A percentile compares a stretch with the other conserved stretches of the same genome.
Evolutionary conservation across 345 rosid genomes (phyloP).

Genomic region (Gossypium mustelinum): DNA sequence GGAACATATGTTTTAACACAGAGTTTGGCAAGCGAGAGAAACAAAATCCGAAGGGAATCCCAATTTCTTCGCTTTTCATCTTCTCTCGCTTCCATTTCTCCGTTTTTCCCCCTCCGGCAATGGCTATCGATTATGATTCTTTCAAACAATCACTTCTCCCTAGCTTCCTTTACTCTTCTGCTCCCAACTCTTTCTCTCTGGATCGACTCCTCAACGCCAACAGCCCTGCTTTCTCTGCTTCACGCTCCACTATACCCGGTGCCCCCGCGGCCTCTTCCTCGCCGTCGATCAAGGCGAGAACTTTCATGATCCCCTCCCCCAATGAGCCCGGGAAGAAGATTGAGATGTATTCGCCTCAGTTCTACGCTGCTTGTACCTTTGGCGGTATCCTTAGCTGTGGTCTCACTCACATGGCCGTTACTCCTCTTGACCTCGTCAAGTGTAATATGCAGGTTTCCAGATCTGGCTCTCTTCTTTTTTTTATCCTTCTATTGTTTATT

Average conservation of each 20-base stretch:
- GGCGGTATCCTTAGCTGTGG: conserved; percentile 94
- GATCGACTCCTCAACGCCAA: conserved; percentile 28
- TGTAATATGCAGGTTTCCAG: conserved; percentile 91
- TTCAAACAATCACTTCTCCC: conserved; percentile 54
- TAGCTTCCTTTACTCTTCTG: conserved; percentile 47
- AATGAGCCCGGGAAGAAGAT: conserved; percentile 66
- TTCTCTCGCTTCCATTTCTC: background rate
- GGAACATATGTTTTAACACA: conserved; percentile 15
- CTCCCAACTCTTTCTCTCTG: conserved; percentile 22
- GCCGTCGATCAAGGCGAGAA: conserved; percentile 2
- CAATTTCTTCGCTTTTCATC: conserved; percentile 1
- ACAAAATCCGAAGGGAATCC: background rate
- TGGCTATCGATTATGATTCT: conserved; percentile 45
- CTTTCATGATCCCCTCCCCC: conserved; percentile 51
- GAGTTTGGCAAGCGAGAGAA: conserved; percentile 20
- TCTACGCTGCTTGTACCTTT: conserved; percentile 80
- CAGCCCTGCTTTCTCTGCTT: conserved; percentile 22
- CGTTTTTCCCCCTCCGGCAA: conserved; percentile 12
- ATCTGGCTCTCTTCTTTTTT: conserved; percentile 6
- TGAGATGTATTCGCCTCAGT: conserved; percentile 83
- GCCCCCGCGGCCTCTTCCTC: conserved; percentile 18
- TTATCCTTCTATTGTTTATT: background rate
- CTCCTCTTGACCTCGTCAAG: conserved; percentile 99
- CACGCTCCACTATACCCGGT: conserved; percentile 21
- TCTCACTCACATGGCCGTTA: conserved; percentile 82